phyloP scores from a whole-genome alignment of 2,329 filamentous ascomycete genomes.

The Graphilbum sp. region DNA sequence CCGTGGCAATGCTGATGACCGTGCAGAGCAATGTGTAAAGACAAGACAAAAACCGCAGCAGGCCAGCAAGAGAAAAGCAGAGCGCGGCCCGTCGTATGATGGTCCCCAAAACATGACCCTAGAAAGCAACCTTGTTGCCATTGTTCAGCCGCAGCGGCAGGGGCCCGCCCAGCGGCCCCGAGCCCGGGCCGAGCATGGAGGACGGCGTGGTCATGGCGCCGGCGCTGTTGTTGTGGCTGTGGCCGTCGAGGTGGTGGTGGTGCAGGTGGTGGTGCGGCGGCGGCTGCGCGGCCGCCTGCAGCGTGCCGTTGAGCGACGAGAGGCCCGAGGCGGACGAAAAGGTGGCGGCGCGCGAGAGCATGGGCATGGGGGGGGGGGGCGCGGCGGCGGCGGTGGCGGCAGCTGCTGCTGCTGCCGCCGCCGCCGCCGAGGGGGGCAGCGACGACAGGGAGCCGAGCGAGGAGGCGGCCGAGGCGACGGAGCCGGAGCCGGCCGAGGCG shows the following conservation, averaged over 20 bases:
- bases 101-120: neutral
- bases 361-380: too few species aligned
- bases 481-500: too few species aligned
- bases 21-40: too few species aligned
- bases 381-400: too few species aligned
- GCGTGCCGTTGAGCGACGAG: constrained; percentile 15
- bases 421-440: neutral
- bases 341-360: constrained; percentile 31
- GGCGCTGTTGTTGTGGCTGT: too few species aligned
- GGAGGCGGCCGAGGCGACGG: neutral
- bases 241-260: too few species aligned
- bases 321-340: constrained; percentile 40
- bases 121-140: constrained; percentile 15
- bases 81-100: too few species aligned
- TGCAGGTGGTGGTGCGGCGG: constrained; percentile 9
- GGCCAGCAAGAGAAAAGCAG: too few species aligned
- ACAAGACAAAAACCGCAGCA: too few species aligned
- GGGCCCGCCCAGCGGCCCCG: constrained; percentile 9
- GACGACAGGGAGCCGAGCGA: neutral
- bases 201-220: too few species aligned
- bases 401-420: neutral
- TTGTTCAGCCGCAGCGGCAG: constrained; percentile 15
- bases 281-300: constrained; percentile 9
- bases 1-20: too few species aligned
- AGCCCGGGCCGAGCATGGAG: constrained; percentile 15